Conservation (phyloP, 768 basidiomycete genomes). For the Trametes cinnabarina region DNA sequence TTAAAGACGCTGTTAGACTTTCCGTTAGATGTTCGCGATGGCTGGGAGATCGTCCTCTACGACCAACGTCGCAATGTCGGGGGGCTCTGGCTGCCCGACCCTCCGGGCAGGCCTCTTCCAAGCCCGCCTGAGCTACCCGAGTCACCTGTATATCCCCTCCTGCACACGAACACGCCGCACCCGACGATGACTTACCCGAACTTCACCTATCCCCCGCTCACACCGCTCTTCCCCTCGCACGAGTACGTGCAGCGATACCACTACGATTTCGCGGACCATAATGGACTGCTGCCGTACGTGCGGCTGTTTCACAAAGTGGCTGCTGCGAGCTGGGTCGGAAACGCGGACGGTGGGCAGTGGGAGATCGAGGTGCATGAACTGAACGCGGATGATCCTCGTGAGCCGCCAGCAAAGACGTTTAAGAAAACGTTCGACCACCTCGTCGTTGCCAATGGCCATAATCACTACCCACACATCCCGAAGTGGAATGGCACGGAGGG, state of each 20-base stretch:
- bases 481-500: constrained; percentile 46
- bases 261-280: constrained; percentile 37
- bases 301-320: constrained; percentile 43
- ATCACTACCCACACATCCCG: constrained; percentile 49
- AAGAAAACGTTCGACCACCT: constrained; percentile 47
- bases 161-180: constrained; percentile 54
- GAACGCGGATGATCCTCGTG: neutral
- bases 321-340: constrained; percentile 44
- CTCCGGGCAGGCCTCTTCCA: constrained; percentile 24
- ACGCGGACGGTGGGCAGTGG: constrained; percentile 41
- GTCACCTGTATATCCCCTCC: constrained; percentile 52
- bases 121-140: constrained; percentile 49
- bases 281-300: constrained; percentile 41
- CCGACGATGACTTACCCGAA: constrained; percentile 59
- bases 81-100: constrained; percentile 53
- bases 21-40: constrained; percentile 35
- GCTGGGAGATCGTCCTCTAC: constrained; percentile 51
- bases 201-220: constrained; percentile 50
- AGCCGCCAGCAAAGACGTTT: neutral
- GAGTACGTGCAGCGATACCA: constrained; percentile 49
- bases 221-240: constrained; percentile 50
- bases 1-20: constrained; percentile 49
- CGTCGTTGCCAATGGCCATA: constrained; percentile 54
- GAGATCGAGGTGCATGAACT: constrained; percentile 35
- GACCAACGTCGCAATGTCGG: constrained; percentile 53